Percentiles rank a stretch among this genome's conserved stretches.
phyloP scores from a whole-genome alignment of 2,329 filamentous ascomycete genomes.

The Colletotrichum sp. region DNA sequence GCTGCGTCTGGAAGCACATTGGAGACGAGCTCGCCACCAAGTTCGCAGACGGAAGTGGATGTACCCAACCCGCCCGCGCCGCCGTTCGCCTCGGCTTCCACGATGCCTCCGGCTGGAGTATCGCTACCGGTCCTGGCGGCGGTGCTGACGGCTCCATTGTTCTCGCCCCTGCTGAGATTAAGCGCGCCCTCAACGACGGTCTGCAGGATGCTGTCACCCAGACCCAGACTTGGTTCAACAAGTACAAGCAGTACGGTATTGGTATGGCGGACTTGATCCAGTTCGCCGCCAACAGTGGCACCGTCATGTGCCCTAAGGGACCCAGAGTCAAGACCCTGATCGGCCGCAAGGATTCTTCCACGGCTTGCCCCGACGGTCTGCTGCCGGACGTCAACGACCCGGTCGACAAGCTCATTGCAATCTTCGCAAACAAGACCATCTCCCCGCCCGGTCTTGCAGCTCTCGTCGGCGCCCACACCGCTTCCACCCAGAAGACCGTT shows the following conservation, averaged over 20 bases:
- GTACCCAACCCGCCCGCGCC: slow-evolving; percentile 46
- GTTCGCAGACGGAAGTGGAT: slow-evolving; percentile 41
- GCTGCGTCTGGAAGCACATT: slow-evolving; percentile 50
- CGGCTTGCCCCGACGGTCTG: slow-evolving; percentile 41
- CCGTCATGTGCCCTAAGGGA: slow-evolving; percentile 48
- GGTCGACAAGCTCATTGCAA: slow-evolving; percentile 48
- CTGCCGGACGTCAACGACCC: slow-evolving; percentile 47
- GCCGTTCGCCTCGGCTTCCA: slow-evolving; percentile 54
- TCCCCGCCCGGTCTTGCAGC: slow-evolving; percentile 53
- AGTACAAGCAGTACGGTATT: slow-evolving; percentile 45
- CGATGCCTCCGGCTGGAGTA: slow-evolving; percentile 50
- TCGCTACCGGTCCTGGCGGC: slow-evolving; percentile 40
- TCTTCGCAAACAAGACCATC: slow-evolving; percentile 61
- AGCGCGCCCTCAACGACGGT: slow-evolving; percentile 47
- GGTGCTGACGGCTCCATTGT: slow-evolving; percentile 50
- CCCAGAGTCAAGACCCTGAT: slow-evolving; percentile 56
- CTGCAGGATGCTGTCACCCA: slow-evolving; percentile 46
- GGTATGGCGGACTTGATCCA: slow-evolving; percentile 61
- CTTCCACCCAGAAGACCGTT: slow-evolving; percentile 51
- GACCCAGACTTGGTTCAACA: slow-evolving; percentile 42
- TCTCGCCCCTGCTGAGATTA: slow-evolving; percentile 37
- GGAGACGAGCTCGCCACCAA: slow-evolving; percentile 38
- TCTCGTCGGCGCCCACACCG: slow-evolving; percentile 59
- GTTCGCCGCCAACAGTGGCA: slow-evolving; percentile 54
- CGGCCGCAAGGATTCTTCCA: slow-evolving; percentile 51